Evolutionary conservation across 345 rosid genomes (phyloP).

Genomic region (Hypericum perforatum): DNA sequence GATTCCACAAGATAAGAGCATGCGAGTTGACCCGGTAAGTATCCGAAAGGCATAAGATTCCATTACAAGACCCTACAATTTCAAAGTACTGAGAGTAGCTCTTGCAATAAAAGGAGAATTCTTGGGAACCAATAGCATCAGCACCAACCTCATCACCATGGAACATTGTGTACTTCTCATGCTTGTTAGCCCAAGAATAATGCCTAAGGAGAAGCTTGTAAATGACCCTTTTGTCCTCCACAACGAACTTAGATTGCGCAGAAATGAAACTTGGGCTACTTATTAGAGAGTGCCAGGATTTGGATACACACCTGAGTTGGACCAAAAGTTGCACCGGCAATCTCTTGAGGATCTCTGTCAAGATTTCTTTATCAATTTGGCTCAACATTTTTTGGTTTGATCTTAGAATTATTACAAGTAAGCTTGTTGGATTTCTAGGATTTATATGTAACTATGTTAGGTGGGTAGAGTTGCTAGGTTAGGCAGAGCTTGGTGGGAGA

Average conservation of each 20-base stretch:
- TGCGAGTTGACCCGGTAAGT: conserved; percentile 4
- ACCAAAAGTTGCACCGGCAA: conserved; percentile 6
- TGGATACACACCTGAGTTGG: conserved; percentile 10
- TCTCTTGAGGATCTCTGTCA: conserved; percentile 15
- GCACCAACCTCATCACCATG: background rate
- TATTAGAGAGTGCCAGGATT: conserved; percentile 16
- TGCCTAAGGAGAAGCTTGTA: conserved; percentile 13
- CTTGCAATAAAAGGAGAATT: conserved; percentile 9
- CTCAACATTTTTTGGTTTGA: background rate
- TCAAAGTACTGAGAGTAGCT: conserved; percentile 15
- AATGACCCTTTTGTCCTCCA: background rate
- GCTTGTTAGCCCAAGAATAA: conserved; percentile 11
- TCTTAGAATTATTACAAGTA: no score
- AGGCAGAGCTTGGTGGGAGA: no score
- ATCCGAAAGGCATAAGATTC: conserved; percentile 12
- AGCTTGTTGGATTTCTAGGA: no score
- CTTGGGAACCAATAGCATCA: background rate
- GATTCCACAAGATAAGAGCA: conserved; percentile 14
- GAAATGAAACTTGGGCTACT: conserved; percentile 14
- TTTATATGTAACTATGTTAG: no score
- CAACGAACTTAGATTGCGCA: conserved; percentile 5
- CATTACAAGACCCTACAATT: conserved; percentile 15
- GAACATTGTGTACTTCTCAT: conserved; percentile 10
- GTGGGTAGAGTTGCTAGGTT: no score
- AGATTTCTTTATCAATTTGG: conserved; percentile 12